These are phyloP conservation scores for Clavispora carvajalis DNA, from an alignment of 805 yeast genomes.

Conservation along the genomic window DNA sequence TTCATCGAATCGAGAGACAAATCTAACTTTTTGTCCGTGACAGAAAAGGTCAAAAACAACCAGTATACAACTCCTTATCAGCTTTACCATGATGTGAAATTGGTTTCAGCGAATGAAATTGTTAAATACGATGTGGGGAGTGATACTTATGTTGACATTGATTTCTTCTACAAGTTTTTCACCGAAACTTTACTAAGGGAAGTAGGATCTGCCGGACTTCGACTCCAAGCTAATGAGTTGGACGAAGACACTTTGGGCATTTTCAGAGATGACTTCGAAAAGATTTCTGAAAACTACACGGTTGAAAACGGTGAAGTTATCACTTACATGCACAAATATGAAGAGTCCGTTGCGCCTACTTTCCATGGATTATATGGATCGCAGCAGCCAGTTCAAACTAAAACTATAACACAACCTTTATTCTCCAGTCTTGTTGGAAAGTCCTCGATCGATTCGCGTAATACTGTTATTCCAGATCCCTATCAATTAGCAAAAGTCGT, in stretches of 20 bases:
- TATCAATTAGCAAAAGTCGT: slow-evolving; percentile 63
- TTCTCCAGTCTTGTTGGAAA: slow-evolving; percentile 69
- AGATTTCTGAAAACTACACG: slow-evolving; percentile 49
- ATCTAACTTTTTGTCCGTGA: slow-evolving; percentile 35
- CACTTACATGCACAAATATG: slow-evolving; percentile 26
- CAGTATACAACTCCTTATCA: slow-evolving; percentile 47
- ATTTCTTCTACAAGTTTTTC: slow-evolving; percentile 56
- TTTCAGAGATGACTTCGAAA: slow-evolving; percentile 53
- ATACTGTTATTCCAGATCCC: slow-evolving; percentile 60
- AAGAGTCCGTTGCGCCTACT: slow-evolving; percentile 23
- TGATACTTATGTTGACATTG: slow-evolving; percentile 46
- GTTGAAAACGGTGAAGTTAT: slow-evolving; percentile 59
- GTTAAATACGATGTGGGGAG: slow-evolving; percentile 46
- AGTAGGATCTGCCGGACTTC: slow-evolving; percentile 39
- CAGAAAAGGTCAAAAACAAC: slow-evolving; percentile 31
- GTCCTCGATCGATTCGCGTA: slow-evolving; percentile 72
- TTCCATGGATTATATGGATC: slow-evolving; percentile 27
- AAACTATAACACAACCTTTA: slow-evolving; percentile 65
- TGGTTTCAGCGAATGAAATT: slow-evolving; percentile 48
- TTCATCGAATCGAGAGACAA: slow-evolving; percentile 23
- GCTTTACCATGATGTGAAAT: slow-evolving; percentile 62
- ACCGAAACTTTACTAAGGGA: slow-evolving; percentile 64
- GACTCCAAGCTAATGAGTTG: slow-evolving; percentile 10
- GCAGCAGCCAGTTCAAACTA: slow-evolving; percentile 25
- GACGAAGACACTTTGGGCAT: slow-evolving; percentile 26